A percentile compares a stretch with the other conserved stretches of the same genome.
These are phyloP conservation scores for Lactarius indigo DNA, from an alignment of 768 basidiomycete genomes.

Conservation along the genomic window DNA sequence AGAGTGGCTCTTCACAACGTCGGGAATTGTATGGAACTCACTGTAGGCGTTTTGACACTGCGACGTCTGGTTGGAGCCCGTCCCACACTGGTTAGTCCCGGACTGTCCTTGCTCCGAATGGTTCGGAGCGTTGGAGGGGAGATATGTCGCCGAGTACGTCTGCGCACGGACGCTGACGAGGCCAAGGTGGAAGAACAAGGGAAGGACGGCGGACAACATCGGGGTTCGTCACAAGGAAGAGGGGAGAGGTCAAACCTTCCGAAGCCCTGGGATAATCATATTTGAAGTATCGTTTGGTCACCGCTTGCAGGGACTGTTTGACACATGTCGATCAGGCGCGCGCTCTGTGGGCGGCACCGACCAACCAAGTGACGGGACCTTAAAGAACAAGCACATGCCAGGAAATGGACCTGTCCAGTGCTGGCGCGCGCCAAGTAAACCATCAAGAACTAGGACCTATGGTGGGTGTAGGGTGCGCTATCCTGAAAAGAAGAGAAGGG, in stretches of 20 bases:
- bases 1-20: neutral
- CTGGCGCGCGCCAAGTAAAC: neutral
- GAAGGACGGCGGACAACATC: conserved; percentile 18
- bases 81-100: conserved; percentile 66
- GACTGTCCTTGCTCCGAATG: conserved; percentile 55
- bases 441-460: neutral
- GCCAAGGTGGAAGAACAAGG: conserved; percentile 20
- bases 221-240: neutral
- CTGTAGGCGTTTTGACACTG: conserved; percentile 65
- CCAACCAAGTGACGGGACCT: neutral
- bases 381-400: too few species aligned
- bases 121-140: conserved; percentile 46
- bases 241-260: neutral
- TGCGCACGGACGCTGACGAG: conserved; percentile 29
- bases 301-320: neutral
- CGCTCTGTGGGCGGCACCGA: neutral
- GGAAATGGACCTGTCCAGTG: neutral
- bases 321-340: neutral
- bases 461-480: neutral
- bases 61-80: conserved; percentile 49
- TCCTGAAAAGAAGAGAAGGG: neutral
- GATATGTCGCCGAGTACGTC: conserved; percentile 45
- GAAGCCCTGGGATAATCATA: neutral
- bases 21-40: conserved; percentile 31
- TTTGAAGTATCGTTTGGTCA: neutral